Percentiles rank a stretch among this genome's conserved stretches.
These are phyloP conservation scores for Geum urbanum DNA, from an alignment of 306 rosid species.

Conservation along the genomic window DNA sequence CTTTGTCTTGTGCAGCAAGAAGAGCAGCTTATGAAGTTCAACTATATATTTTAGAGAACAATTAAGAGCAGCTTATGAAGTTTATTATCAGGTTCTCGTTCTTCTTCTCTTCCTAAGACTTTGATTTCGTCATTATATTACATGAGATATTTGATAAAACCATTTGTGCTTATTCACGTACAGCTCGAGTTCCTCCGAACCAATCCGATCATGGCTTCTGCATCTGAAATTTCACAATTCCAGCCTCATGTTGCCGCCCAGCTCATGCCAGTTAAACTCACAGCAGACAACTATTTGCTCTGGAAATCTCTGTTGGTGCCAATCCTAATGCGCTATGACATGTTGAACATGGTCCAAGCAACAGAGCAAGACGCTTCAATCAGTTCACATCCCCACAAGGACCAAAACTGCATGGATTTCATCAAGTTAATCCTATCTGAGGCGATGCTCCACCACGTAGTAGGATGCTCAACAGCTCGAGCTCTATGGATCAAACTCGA, in stretches of 20 bases:
- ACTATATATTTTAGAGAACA: too few relatives aligned
- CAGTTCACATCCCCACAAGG: not conserved
- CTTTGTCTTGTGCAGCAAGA: too few relatives aligned
- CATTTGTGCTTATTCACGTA: too few relatives aligned
- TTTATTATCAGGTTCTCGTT: too few relatives aligned
- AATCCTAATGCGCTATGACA: not conserved
- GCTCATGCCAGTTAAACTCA: not conserved
- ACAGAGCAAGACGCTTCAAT: not conserved
- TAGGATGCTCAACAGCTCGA: not conserved
- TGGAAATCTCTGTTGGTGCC: not conserved
- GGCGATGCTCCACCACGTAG: not conserved
- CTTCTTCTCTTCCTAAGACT: too few relatives aligned
- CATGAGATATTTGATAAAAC: too few relatives aligned
- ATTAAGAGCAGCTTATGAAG: too few relatives aligned
- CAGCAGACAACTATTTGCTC: not conserved
- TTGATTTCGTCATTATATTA: too few relatives aligned
- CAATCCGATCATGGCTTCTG: not conserved
- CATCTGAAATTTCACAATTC: not conserved
- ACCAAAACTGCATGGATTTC: not conserved
- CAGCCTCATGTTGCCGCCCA: not conserved
- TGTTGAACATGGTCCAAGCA: not conserved
- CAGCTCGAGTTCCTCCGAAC: too few relatives aligned
- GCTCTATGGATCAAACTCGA: not conserved
- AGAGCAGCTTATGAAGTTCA: too few relatives aligned
- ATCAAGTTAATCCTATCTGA: not conserved